phyloP scores from a whole-genome alignment of 2,329 filamentous ascomycete species.

The Cladophialophora yegresii region DNA sequence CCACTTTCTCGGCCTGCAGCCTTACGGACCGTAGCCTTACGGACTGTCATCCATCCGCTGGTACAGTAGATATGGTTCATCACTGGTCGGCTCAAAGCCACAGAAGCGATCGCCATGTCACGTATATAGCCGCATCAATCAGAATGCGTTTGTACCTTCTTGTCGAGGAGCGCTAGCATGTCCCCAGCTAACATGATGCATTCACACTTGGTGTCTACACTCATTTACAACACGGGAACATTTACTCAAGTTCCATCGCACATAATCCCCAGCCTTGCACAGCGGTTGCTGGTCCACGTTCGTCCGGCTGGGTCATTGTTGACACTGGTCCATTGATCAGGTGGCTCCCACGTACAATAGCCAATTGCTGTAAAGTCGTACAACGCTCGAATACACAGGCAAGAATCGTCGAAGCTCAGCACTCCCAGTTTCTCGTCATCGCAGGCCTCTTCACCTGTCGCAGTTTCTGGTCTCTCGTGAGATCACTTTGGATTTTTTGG shows the following conservation, averaged over 20 bases:
- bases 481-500: slow-evolving; percentile 10
- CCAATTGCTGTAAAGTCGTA: not conserved
- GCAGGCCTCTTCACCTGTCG: not conserved
- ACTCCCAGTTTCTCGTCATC: not conserved
- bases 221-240: not conserved
- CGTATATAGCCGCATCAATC: too few relatives aligned
- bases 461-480: not conserved
- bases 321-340: not conserved
- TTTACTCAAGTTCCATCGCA: not conserved
- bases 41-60: too few relatives aligned
- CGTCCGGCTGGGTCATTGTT: not conserved
- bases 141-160: too few relatives aligned
- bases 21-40: not conserved
- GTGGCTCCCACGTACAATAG: not conserved
- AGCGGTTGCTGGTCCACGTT: not conserved
- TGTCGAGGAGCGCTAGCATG: too few relatives aligned
- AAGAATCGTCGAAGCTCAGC: not conserved
- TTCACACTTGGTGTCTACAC: not conserved
- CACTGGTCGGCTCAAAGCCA: too few relatives aligned
- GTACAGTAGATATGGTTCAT: too few relatives aligned
- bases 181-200: not conserved
- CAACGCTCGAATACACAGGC: not conserved
- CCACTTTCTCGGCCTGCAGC: not conserved
- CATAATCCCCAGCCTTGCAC: not conserved
- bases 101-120: too few relatives aligned